phyloP scores from a whole-genome alignment of 768 basidiomycete species.

The Macrolepiota fuliginosa region DNA sequence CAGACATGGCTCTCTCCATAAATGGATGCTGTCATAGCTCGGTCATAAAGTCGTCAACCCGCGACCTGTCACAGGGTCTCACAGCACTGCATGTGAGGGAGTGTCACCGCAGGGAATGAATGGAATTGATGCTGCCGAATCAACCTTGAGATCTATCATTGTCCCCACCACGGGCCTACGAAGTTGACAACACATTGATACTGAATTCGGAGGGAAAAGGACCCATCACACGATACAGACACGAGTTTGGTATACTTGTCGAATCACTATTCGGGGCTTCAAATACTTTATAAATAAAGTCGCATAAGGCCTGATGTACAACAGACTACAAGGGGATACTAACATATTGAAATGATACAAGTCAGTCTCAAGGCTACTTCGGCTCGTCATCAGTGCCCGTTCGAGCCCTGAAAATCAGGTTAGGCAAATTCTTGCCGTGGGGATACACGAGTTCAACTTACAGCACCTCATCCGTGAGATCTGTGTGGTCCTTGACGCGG shows the following conservation, averaged over 20 bases:
- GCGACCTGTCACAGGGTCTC: no score
- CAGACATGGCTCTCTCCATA: constrained; percentile 15
- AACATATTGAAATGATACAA: background rate
- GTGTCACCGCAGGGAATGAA: background rate
- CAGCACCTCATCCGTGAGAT: constrained; percentile 49
- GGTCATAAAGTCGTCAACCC: no score
- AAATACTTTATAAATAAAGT: no score
- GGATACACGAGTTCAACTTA: constrained; percentile 27
- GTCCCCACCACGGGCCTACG: background rate
- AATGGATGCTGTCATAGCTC: no score
- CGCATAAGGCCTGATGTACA: background rate
- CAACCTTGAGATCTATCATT: background rate
- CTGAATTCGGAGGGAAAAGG: no score
- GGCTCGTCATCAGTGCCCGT: background rate
- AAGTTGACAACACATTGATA: background rate
- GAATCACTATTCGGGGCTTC: no score
- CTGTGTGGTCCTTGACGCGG: constrained; percentile 60
- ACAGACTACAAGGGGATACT: background rate
- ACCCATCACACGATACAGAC: no score
- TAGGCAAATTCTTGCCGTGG: background rate
- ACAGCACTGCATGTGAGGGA: background rate
- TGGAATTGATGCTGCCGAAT: background rate
- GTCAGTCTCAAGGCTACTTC: background rate
- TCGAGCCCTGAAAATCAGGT: background rate
- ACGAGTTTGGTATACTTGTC: background rate